Percentiles rank a stretch among this genome's conserved stretches.
These are phyloP conservation scores for Globisporangium spinosum DNA, from an alignment of 352 stramenopile species.

Conservation along the genomic window DNA sequence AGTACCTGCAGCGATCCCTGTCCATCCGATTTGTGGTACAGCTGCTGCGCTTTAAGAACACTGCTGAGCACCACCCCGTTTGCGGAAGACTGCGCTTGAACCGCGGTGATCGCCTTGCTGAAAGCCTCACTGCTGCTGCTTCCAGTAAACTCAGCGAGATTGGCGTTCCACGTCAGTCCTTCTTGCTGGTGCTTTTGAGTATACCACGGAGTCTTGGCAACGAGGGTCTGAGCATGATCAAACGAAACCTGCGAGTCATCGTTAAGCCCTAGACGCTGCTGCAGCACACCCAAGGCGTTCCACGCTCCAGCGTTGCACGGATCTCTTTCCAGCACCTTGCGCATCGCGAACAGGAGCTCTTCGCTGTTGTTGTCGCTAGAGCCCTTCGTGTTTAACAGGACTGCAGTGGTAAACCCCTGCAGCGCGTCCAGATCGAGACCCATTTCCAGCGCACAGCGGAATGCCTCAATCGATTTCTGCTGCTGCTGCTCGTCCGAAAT, in stretches of 20 bases:
- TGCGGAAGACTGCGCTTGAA: neutral
- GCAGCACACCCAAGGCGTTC: slow-evolving; percentile 58
- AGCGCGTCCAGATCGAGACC: slow-evolving; percentile 73
- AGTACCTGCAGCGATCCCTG: slow-evolving; percentile 3
- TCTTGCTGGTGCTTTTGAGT: neutral
- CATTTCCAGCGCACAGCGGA: slow-evolving; percentile 73
- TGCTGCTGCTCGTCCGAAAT: slow-evolving; percentile 27
- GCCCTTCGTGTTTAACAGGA: slow-evolving; percentile 25
- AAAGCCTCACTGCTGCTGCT: neutral
- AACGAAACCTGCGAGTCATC: slow-evolving; percentile 37
- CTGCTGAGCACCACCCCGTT: neutral
- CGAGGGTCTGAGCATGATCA: slow-evolving; percentile 7
- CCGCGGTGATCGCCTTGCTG: slow-evolving; percentile 9
- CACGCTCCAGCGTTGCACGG: slow-evolving; percentile 50
- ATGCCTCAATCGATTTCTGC: slow-evolving; percentile 61
- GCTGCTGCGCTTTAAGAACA: slow-evolving; percentile 14
- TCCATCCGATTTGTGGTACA: slow-evolving; percentile 9
- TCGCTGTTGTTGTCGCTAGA: slow-evolving; percentile 20
- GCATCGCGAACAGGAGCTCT: slow-evolving; percentile 67
- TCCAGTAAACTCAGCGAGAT: slow-evolving; percentile 28
- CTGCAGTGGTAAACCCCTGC: slow-evolving; percentile 46
- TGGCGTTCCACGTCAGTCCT: slow-evolving; percentile 38
- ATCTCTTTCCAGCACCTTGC: slow-evolving; percentile 81
- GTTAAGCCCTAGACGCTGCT: slow-evolving; percentile 54
- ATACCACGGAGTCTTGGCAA: slow-evolving; percentile 9